phyloP scores from a whole-genome alignment of 176 grass and related monocot species.

The Bothriochloa decipiens region DNA sequence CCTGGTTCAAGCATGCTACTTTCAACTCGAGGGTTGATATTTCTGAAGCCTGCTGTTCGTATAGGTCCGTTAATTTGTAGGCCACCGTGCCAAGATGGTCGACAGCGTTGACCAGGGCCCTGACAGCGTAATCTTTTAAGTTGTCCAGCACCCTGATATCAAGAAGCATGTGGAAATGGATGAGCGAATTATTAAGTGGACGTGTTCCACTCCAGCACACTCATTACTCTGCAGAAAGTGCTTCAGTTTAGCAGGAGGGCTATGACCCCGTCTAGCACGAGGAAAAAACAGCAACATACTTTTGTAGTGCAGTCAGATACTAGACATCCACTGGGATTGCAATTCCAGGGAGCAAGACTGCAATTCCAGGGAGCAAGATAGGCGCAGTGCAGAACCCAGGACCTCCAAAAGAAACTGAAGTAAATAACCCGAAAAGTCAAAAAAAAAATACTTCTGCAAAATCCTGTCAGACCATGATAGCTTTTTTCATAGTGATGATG shows the following conservation, averaged over 20 bases:
- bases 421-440: constrained; percentile 15
- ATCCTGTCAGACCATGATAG: not conserved
- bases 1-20: constrained; percentile 85
- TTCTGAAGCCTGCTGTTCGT: constrained; percentile 82
- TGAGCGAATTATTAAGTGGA: constrained; percentile 16
- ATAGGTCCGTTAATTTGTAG: constrained; percentile 86
- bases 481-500: not conserved
- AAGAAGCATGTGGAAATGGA: constrained; percentile 29
- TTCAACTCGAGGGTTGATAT: constrained; percentile 69
- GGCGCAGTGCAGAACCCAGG: not conserved
- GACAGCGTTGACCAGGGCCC: constrained; percentile 93
- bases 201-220: not conserved
- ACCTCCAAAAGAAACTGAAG: constrained; percentile 2
- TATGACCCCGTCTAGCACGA: too few relatives aligned
- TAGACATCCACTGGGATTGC: not conserved
- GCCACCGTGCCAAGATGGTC: constrained; percentile 95
- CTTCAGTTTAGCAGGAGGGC: not conserved
- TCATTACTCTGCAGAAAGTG: constrained; percentile 26
- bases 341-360: too few relatives aligned
- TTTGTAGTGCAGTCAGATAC: constrained; percentile 19
- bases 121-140: constrained; percentile 94
- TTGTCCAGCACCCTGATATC: constrained; percentile 87
- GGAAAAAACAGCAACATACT: not conserved
- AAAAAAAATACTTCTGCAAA: not conserved
- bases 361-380: not conserved